Percentiles rank a stretch among this genome's conserved stretches.
Conservation (phyloP, 352 stramenopile species). For the Halophytophthora polymorphica region DNA sequence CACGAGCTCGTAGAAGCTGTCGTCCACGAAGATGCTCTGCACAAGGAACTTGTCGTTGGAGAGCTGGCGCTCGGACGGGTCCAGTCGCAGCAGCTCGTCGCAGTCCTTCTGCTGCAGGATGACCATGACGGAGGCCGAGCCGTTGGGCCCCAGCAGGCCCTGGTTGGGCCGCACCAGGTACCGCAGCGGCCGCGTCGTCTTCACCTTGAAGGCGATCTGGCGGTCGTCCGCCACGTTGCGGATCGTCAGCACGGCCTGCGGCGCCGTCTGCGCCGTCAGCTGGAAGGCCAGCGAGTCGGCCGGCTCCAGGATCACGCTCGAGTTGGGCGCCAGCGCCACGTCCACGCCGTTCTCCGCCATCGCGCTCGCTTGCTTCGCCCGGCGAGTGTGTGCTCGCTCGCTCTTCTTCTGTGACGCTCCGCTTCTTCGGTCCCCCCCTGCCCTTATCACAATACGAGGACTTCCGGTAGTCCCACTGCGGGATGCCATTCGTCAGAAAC, state of each 20-base stretch:
- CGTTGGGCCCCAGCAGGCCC: conserved; percentile 76
- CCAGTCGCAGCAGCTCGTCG: conserved; percentile 77
- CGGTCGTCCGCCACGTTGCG: conserved; percentile 76
- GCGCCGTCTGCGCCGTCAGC: conserved; percentile 53
- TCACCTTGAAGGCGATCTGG: conserved; percentile 89
- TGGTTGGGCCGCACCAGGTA: conserved; percentile 90
- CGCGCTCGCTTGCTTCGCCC: neutral
- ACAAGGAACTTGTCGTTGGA: conserved; percentile 91
- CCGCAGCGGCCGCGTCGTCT: conserved; percentile 84
- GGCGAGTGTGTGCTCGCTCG: too few species aligned
- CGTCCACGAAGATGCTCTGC: conserved; percentile 83
- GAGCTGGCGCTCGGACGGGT: conserved; percentile 71
- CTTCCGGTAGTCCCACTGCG: too few species aligned
- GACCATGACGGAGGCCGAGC: conserved; percentile 76
- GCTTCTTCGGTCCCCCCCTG: conserved; percentile 27
- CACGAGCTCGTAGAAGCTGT: conserved; percentile 82
- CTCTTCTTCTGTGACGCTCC: conserved; percentile 12
- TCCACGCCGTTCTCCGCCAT: conserved; percentile 58
- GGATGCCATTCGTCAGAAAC: too few species aligned
- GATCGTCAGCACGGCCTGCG: conserved; percentile 81
- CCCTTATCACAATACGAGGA: neutral
- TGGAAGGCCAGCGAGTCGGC: conserved; percentile 79
- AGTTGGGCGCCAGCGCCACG: conserved; percentile 61
- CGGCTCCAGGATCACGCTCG: conserved; percentile 79
- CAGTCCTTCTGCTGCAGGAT: conserved; percentile 89